Base-by-base conservation (phyloP, 2,329 filamentous ascomycete species). In the Diplodia mutila region DNA sequence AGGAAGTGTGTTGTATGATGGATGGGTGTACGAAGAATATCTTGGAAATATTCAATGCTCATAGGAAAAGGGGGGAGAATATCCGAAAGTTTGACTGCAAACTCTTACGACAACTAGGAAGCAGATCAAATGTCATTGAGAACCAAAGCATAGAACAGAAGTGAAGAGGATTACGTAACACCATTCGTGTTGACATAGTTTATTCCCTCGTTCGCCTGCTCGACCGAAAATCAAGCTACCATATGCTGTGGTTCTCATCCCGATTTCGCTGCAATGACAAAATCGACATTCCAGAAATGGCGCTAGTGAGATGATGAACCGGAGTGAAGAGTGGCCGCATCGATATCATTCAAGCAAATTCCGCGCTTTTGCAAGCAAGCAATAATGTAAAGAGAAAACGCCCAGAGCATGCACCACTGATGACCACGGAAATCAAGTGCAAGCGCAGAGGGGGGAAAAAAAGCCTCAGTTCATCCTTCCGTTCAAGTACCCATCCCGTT, bases 301-400 rank as follows among this genome's bases (percentile, higher is more conserved):
- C 16, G 21, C 55, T 29, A n/a, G 55, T 18, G 21, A 32, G 11
- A 49, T 37, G 29, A 34, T 11, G 3, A 23, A 23, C 42, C 21
- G 5, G 18, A 9, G 27, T 14, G 8, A 34, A 29, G 23, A 51
- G 27, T n/a, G 59, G 34, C 29, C 12, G 59, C n/a, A 37, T 29
- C 46, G 9, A 63, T 14, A 51, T 27, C 39, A 3, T 46, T 32
- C 18, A 37, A 25, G 34, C 29, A 37, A 37, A 63, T n/a, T 37
- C 42, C 46, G 27, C 59, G 37, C 59, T 27, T 63, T n/a, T 49
- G 53, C 46, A 61, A 27, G 23, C 7, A 48, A 29, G 57, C 18
- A 23, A 37, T 23, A 63, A 51, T 37, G 49, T 25, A 51, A 61
- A 49, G n/a, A n/a, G 46, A 34, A 21, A 51, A 63, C 59, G 59